phyloP scores from a whole-genome alignment of 257 asterid species.

The Jacaranda copaia region DNA sequence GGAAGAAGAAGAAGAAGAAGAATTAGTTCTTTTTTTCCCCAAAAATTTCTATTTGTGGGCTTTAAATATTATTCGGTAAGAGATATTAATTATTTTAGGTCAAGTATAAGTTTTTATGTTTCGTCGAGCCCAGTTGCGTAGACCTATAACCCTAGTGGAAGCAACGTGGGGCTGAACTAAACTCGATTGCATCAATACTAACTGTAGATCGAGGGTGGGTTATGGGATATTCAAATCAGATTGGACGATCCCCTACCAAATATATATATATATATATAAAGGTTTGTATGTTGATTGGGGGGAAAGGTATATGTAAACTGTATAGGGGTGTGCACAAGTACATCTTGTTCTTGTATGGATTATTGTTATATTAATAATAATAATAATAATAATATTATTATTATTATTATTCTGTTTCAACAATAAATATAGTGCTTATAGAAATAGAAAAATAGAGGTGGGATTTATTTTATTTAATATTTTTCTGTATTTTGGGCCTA shows the following conservation, averaged over 20 bases:
- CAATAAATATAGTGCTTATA: constrained; percentile 2
- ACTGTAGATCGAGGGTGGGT: no score
- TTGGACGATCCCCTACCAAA: no score
- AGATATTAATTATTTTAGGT: constrained; percentile 23
- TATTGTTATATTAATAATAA: background rate
- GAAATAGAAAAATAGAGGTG: background rate
- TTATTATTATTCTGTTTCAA: background rate
- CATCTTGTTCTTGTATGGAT: constrained; percentile 32
- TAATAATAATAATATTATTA: background rate
- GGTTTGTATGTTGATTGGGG: constrained; percentile 23
- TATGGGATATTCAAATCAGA: no score
- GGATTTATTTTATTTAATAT: background rate
- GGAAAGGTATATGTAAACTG: constrained; percentile 30
- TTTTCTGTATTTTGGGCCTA: constrained; percentile 15
- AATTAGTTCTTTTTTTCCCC: background rate
- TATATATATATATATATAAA: no score
- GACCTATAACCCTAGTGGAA: no score
- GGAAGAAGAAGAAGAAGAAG: constrained; percentile 10
- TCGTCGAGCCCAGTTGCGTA: no score
- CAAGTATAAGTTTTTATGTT: constrained; percentile 8
- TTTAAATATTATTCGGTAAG: constrained; percentile 14
- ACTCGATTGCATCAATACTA: no score
- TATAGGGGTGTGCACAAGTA: constrained; percentile 35
- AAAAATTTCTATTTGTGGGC: constrained; percentile 7
- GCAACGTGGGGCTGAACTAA: no score